Evolutionary conservation across 129 eudicot species (phyloP).

Genomic region (Calendula officinalis): DNA sequence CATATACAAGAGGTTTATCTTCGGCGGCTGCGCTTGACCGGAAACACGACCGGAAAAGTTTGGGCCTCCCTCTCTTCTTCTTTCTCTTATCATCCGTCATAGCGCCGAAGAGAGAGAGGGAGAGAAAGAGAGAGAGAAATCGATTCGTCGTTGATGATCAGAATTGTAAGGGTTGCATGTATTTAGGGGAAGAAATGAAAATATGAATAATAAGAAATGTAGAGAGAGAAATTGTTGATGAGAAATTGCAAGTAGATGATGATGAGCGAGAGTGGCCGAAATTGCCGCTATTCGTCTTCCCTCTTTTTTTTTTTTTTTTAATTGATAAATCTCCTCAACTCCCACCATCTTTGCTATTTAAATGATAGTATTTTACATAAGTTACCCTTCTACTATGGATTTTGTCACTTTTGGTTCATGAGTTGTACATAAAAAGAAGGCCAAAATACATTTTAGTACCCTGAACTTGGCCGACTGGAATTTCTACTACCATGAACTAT

Average conservation of each 20-base stretch:
- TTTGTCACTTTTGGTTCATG: not conserved
- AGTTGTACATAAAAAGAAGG: not conserved
- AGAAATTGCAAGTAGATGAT: constrained; percentile 34
- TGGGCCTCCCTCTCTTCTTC: constrained; percentile 41
- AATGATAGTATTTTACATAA: not conserved
- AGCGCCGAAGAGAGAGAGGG: constrained; percentile 3
- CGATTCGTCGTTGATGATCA: not conserved
- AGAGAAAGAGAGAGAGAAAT: constrained; percentile 20
- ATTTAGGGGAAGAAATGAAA: constrained; percentile 25
- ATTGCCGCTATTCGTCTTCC: constrained; percentile 51
- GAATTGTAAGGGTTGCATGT: constrained; percentile 31
- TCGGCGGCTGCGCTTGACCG: constrained; percentile 23
- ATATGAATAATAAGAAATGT: not conserved
- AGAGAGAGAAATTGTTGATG: constrained; percentile 17
- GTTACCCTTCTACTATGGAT: constrained; percentile 7
- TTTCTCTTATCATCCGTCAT: constrained; percentile 33
- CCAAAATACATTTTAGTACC: too few relatives aligned
- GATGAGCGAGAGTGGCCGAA: constrained; percentile 42
- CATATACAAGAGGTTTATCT: not conserved
- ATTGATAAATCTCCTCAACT: constrained; percentile 12
- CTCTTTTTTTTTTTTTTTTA: not conserved
- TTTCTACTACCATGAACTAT: too few relatives aligned
- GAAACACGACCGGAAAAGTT: constrained; percentile 32
- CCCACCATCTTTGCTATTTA: constrained; percentile 19
- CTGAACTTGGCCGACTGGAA: too few relatives aligned